These are phyloP conservation scores for Collybiopsis confluens DNA, from an alignment of 768 basidiomycete genomes.

Conservation along the genomic window DNA sequence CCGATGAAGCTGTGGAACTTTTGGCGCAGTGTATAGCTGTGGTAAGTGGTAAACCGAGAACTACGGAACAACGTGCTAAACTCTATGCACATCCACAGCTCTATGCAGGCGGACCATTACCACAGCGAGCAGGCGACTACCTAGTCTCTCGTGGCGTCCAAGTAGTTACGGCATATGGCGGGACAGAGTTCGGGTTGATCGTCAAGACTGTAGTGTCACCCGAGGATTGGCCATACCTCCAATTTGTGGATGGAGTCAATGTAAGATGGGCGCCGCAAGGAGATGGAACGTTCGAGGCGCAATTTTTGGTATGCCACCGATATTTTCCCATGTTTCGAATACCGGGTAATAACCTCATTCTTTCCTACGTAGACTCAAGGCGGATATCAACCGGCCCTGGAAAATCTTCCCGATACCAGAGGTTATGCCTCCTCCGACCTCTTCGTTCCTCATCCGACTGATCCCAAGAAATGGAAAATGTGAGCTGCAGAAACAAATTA, in stretches of 20 bases:
- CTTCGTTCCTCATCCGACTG: slow-evolving; percentile 38
- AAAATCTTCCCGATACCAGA: slow-evolving; percentile 29
- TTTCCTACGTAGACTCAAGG: slow-evolving; percentile 18
- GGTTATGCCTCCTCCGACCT: slow-evolving; percentile 42
- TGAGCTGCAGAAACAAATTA: slow-evolving; percentile 19
- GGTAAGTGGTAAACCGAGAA: slow-evolving; percentile 1
- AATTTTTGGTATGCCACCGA: slow-evolving; percentile 3
- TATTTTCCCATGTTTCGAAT: background rate
- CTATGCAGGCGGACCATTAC: slow-evolving; percentile 2
- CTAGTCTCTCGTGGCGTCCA: slow-evolving; percentile 16
- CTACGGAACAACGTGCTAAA: background rate
- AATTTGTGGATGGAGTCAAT: background rate
- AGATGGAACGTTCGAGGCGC: slow-evolving; percentile 8
- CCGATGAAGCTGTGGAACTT: slow-evolving; percentile 12
- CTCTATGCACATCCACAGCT: background rate
- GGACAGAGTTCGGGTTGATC: slow-evolving; percentile 16
- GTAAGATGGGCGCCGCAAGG: slow-evolving; percentile 2
- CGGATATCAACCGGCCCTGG: slow-evolving; percentile 23
- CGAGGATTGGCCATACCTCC: slow-evolving; percentile 15
- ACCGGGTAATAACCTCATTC: background rate
- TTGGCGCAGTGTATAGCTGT: slow-evolving; percentile 16
- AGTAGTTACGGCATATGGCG: slow-evolving; percentile 14
- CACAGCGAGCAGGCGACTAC: slow-evolving; percentile 10
- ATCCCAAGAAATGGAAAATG: slow-evolving; percentile 37
- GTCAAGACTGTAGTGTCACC: slow-evolving; percentile 4